Evolutionary conservation across 139 green algal species (phyloP).

Genomic region (Dunaliella primolecta): DNA sequence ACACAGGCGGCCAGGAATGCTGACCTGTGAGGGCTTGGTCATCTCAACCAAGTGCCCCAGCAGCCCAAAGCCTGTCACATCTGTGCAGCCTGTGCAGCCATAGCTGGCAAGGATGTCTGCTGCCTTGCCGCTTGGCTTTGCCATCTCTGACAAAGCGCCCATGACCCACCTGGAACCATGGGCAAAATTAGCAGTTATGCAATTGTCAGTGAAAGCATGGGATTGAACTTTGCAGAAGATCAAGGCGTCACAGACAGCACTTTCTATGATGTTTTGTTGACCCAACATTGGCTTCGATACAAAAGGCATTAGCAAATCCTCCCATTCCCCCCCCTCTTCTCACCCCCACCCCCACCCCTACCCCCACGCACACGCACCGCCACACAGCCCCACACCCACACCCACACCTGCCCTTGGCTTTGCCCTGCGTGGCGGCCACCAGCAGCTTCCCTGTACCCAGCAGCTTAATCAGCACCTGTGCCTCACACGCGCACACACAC

Average conservation of each 20-base stretch:
- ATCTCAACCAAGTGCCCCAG: conserved; percentile 81
- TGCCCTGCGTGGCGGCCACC: conserved; percentile 67
- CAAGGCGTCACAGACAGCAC: too few species aligned
- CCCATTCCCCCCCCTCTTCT: too few species aligned
- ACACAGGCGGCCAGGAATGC: too few species aligned
- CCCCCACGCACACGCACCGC: conserved; percentile 61
- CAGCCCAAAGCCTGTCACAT: conserved; percentile 93
- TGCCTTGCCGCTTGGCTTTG: conserved; percentile 45
- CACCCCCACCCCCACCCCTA: too few species aligned
- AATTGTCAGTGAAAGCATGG: too few species aligned
- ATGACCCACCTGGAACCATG: conserved; percentile 33
- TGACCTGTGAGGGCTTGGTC: conserved; percentile 50
- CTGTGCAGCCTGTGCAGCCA: conserved; percentile 72
- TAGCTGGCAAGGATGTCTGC: conserved; percentile 45
- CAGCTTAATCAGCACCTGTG: conserved; percentile 87
- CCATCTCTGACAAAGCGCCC: conserved; percentile 35
- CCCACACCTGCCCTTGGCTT: conserved; percentile 49
- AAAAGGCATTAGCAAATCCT: too few species aligned
- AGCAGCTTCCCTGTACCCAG: conserved; percentile 78
- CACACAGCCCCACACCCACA: background rate
- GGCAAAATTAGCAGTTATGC: too few species aligned
- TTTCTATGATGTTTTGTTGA: too few species aligned
- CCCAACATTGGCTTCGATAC: too few species aligned
- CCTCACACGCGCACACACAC: background rate
- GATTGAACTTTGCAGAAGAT: too few species aligned